A percentile compares a stretch with the other conserved stretches of the same genome.
These are phyloP conservation scores for Populus simonii DNA, from an alignment of 345 rosid species.

Conservation along the genomic window DNA sequence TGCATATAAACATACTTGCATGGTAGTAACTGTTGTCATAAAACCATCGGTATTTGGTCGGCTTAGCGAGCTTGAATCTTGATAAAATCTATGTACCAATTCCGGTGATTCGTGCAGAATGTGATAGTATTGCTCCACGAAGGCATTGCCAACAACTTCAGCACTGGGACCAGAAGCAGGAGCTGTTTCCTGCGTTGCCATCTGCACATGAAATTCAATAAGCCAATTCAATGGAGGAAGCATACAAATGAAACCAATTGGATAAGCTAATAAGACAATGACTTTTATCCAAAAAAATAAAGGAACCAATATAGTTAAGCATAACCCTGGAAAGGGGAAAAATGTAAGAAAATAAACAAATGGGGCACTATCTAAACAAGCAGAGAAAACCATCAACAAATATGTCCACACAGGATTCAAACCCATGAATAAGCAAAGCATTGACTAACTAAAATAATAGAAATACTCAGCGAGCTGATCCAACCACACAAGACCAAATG, in stretches of 20 bases:
- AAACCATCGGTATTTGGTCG: constrained; percentile 48
- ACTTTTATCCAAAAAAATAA: too few species aligned
- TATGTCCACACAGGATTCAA: not conserved
- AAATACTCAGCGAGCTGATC: too few species aligned
- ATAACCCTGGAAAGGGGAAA: not conserved
- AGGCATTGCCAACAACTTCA: constrained; percentile 51
- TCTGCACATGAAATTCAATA: constrained; percentile 27
- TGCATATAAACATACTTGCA: constrained; percentile 42
- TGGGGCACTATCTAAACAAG: not conserved
- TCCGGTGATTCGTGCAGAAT: constrained; percentile 40
- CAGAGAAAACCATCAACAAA: not conserved
- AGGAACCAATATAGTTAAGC: not conserved
- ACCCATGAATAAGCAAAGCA: not conserved
- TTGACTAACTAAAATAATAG: not conserved
- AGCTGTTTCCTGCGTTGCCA: constrained; percentile 58
- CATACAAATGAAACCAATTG: not conserved
- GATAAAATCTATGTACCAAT: constrained; percentile 54
- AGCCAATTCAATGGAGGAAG: not conserved
- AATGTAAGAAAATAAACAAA: not conserved
- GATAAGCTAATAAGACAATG: not conserved
- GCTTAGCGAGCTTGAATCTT: constrained; percentile 48
- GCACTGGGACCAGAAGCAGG: constrained; percentile 39
- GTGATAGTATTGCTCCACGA: constrained; percentile 53
- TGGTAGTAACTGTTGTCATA: constrained; percentile 45
- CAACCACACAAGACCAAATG: too few species aligned